A percentile compares a stretch with the other conserved stretches of the same genome.
These are phyloP conservation scores for Pseudogymnoascus sp. DNA, from an alignment of 2,329 filamentous ascomycete species.

Conservation along the genomic window DNA sequence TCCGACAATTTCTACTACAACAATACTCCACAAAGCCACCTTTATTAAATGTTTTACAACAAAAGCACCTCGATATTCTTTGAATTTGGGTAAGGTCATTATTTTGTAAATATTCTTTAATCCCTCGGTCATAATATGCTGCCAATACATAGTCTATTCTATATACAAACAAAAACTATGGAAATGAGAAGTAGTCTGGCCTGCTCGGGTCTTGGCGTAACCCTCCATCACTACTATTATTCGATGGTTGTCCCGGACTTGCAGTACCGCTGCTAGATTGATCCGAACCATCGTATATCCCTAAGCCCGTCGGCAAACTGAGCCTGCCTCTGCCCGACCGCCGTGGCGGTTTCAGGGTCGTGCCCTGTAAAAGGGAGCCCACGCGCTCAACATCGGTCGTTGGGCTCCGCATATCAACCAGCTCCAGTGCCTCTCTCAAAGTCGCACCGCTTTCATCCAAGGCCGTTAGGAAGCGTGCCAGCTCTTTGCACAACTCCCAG, in stretches of 20 bases:
- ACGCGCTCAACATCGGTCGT: constrained; percentile 25
- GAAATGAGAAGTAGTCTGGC: constrained; percentile 6
- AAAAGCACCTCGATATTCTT: not conserved
- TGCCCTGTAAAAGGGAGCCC: constrained; percentile 33
- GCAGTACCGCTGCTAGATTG: not conserved
- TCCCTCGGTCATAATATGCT: not conserved
- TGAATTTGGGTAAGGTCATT: not conserved
- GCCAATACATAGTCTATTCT: constrained; percentile 1
- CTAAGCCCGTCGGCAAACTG: not conserved
- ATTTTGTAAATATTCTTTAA: not conserved
- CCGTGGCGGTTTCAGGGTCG: constrained; percentile 24
- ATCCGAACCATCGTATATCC: not conserved
- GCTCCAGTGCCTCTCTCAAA: constrained; percentile 60
- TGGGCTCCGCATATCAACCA: constrained; percentile 42
- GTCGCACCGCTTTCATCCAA: constrained; percentile 81
- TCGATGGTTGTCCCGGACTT: not conserved
- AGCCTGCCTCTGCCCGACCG: not conserved
- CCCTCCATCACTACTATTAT: constrained; percentile 3
- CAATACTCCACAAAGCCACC: constrained; percentile 17
- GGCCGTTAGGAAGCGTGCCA: constrained; percentile 89
- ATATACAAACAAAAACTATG: constrained; percentile 4
- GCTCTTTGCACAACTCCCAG: constrained; percentile 92
- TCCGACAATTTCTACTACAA: constrained; percentile 12
- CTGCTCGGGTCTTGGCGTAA: constrained; percentile 5
- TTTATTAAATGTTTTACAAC: not conserved